These are phyloP conservation scores for Ophiocordyceps robertsii DNA, from an alignment of 2,329 filamentous ascomycete species.

Conservation along the genomic window DNA sequence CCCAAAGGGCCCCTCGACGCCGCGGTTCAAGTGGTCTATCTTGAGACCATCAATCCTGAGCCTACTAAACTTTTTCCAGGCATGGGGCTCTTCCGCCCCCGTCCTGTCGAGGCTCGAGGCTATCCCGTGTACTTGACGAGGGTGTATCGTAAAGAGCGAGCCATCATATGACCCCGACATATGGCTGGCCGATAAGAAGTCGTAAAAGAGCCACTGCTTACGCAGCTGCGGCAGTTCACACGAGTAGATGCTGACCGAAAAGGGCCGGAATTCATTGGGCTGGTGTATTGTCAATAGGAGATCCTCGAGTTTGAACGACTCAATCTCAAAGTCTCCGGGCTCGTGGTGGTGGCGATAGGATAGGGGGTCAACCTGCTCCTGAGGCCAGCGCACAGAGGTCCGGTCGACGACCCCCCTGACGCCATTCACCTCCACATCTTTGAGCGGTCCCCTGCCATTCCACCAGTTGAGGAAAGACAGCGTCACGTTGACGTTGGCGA, in stretches of 20 bases:
- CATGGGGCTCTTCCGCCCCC: constrained; percentile 49
- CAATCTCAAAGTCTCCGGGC: constrained; percentile 91
- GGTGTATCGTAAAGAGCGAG: constrained; percentile 93
- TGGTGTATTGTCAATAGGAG: constrained; percentile 85
- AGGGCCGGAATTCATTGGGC: constrained; percentile 81
- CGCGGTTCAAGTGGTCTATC: constrained; percentile 91
- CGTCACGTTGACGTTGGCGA: constrained; percentile 91
- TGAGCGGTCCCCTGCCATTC: constrained; percentile 84
- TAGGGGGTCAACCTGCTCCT: constrained; percentile 60
- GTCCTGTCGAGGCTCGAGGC: constrained; percentile 44
- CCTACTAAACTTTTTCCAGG: constrained; percentile 93
- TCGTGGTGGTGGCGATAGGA: constrained; percentile 79
- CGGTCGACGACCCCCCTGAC: constrained; percentile 87
- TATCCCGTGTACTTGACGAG: constrained; percentile 74
- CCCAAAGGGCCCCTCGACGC: constrained; percentile 84
- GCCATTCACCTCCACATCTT: constrained; percentile 87
- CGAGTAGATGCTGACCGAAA: constrained; percentile 87
- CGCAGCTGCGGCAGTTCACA: constrained; percentile 86
- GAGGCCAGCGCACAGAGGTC: constrained; percentile 60
- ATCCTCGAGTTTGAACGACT: constrained; percentile 93
- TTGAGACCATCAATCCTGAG: constrained; percentile 85
- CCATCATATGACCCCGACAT: constrained; percentile 94
- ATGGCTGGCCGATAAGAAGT: constrained; percentile 87
- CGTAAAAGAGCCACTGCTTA: constrained; percentile 97
- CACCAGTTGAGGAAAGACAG: constrained; percentile 98